phyloP scores from a whole-genome alignment of 495 filamentous ascomycete genomes.

The Xylaria telfairii region DNA sequence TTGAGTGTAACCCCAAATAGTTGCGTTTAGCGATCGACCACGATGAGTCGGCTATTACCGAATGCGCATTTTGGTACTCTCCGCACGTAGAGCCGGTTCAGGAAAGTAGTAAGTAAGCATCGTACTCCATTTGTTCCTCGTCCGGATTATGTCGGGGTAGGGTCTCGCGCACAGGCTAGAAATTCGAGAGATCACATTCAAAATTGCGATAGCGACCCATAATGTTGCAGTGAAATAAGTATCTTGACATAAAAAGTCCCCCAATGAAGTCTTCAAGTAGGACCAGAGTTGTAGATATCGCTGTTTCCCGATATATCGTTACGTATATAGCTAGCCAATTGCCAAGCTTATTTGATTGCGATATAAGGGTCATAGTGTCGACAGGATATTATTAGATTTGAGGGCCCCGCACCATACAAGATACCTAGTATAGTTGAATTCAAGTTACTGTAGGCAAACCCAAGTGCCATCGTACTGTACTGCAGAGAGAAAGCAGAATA shows the following conservation, averaged over 20 bases:
- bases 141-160: not conserved
- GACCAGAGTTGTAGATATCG: not conserved
- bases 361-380: not conserved
- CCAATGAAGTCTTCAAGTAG: not conserved
- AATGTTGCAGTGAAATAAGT: constrained; percentile 1
- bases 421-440: too few species aligned
- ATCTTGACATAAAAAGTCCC: not conserved
- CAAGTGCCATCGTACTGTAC: not conserved
- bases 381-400: not conserved
- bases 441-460: not conserved
- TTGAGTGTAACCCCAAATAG: not conserved
- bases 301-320: not conserved
- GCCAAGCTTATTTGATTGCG: not conserved
- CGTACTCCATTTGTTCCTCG: not conserved
- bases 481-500: not conserved
- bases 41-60: not conserved
- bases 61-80: too few species aligned
- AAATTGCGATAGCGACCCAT: not conserved
- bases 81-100: not conserved
- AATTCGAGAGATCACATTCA: not conserved
- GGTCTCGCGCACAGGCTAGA: not conserved
- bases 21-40: not conserved
- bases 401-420: not conserved
- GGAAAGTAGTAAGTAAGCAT: not conserved
- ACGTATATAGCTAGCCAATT: not conserved